These are phyloP conservation scores for Apophysomyces ossiformis DNA, from an alignment of 371 early-diverging fungal species.

Conservation along the genomic window DNA sequence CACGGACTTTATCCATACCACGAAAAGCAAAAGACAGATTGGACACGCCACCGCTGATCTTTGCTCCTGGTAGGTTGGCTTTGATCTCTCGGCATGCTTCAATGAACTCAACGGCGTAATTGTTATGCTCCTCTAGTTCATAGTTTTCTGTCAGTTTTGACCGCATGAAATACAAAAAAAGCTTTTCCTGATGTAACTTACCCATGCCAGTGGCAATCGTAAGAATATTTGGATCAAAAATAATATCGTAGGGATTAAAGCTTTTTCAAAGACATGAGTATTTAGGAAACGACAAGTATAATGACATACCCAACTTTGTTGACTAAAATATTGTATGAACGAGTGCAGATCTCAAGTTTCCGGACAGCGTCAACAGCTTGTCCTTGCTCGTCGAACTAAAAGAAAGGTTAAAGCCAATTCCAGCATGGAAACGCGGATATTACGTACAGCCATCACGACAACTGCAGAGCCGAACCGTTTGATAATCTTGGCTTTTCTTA, in stretches of 20 bases:
- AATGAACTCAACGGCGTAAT: slow-evolving; percentile 94
- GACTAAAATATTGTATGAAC: slow-evolving; percentile 87
- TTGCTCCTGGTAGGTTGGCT: slow-evolving; percentile 80
- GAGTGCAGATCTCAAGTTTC: slow-evolving; percentile 89
- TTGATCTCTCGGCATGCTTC: slow-evolving; percentile 79
- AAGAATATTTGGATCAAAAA: slow-evolving; percentile 95
- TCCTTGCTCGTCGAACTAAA: slow-evolving; percentile 88
- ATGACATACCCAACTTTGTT: slow-evolving; percentile 68
- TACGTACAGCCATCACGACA: slow-evolving; percentile 91
- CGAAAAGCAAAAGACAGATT: slow-evolving; percentile 96
- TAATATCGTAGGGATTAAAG: slow-evolving; percentile 90
- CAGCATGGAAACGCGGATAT: not conserved
- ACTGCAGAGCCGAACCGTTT: slow-evolving; percentile 94
- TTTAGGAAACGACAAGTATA: not conserved
- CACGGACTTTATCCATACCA: slow-evolving; percentile 89
- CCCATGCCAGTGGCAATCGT: slow-evolving; percentile 94
- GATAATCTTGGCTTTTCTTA: slow-evolving; percentile 85
- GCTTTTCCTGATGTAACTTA: slow-evolving; percentile 8
- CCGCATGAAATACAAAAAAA: not conserved
- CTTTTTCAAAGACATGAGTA: slow-evolving; percentile 11
- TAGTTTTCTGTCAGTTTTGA: not conserved
- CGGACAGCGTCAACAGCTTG: slow-evolving; percentile 86
- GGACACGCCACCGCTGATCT: slow-evolving; percentile 93
- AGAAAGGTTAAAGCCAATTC: not conserved
- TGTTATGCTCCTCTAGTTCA: slow-evolving; percentile 85